phyloP scores from a whole-genome alignment of 768 basidiomycete genomes.

The Lentinula aciculospora region DNA sequence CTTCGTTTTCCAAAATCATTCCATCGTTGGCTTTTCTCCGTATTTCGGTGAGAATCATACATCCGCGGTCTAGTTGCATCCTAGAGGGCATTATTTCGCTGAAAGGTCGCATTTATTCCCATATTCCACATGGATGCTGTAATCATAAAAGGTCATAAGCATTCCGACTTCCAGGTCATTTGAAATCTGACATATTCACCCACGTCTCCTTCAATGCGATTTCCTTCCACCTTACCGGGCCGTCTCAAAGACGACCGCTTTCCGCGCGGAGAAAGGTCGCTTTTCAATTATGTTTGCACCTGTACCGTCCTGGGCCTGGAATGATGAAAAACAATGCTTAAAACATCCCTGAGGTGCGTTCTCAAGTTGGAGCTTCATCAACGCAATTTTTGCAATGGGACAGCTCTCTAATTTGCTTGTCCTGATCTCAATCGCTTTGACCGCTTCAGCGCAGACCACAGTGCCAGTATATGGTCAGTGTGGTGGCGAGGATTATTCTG shows the following conservation, averaged over 20 bases:
- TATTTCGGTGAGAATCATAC: neutral
- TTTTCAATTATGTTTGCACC: neutral
- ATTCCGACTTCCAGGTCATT: neutral
- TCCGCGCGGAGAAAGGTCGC: neutral
- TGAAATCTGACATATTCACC: neutral
- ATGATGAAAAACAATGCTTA: neutral
- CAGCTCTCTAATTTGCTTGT: neutral
- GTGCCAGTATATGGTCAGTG: slow-evolving; percentile 1
- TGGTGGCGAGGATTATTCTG: neutral
- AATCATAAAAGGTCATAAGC: neutral
- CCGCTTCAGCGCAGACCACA: neutral
- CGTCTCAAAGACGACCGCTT: neutral
- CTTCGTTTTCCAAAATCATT: neutral
- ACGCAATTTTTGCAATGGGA: neutral
- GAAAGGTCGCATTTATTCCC: neutral
- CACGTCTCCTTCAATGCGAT: neutral
- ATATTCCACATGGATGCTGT: neutral
- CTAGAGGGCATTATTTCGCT: neutral
- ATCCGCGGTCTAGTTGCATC: no score
- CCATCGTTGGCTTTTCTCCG: neutral
- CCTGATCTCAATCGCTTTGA: neutral
- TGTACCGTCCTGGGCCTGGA: neutral
- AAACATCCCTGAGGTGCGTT: neutral
- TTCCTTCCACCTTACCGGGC: neutral
- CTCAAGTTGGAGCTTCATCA: neutral